Conservation (phyloP, 805 yeast species). For the Saturnispora hagleri region DNA sequence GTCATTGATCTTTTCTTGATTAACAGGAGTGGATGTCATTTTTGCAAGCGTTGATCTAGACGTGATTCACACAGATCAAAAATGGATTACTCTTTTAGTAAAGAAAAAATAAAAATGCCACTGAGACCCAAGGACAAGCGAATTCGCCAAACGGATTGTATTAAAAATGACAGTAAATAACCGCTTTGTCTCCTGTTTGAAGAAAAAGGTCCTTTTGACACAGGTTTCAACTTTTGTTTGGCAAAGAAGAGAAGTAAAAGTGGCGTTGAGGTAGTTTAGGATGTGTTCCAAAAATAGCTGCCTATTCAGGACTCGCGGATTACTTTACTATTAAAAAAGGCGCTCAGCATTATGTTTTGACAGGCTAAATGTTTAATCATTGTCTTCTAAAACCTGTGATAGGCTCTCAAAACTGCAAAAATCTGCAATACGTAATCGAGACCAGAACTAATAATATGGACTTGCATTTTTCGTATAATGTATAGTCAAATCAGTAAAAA, state of each 20-base stretch:
- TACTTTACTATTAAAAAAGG: neutral
- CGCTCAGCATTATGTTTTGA: neutral
- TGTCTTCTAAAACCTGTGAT: neutral
- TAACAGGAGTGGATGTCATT: conserved; percentile 27
- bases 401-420: no score
- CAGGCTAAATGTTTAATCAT: neutral
- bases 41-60: neutral
- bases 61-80: neutral
- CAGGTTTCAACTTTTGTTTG: neutral
- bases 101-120: neutral
- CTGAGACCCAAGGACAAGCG: neutral
- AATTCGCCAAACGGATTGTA: neutral
- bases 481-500: neutral
- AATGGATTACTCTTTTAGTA: neutral
- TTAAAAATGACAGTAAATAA: neutral
- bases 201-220: neutral
- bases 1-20: conserved; percentile 37
- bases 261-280: neutral
- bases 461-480: no score
- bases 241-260: neutral
- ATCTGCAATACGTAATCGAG: no score
- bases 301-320: neutral
- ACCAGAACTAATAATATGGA: no score
- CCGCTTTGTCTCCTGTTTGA: neutral
- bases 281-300: neutral